These are phyloP conservation scores for Asterella californica DNA, from an alignment of 225 moss, liverwort and hornwort species.

Conservation along the genomic window DNA sequence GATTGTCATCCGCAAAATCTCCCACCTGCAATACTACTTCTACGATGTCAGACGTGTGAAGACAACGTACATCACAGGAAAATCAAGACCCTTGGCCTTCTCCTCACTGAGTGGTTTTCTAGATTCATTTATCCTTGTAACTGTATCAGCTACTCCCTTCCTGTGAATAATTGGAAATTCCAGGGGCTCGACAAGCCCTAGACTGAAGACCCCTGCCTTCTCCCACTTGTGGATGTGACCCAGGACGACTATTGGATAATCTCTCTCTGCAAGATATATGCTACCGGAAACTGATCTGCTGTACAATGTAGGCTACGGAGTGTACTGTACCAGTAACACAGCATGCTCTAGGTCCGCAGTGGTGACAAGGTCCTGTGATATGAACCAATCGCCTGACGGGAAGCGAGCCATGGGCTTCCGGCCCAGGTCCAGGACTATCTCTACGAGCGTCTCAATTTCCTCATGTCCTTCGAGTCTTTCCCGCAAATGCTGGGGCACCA, in stretches of 20 bases:
- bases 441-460: constrained; percentile 70
- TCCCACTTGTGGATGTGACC: neutral
- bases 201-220: neutral
- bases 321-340: constrained; percentile 64
- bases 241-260: neutral
- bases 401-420: constrained; percentile 87
- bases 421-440: constrained; percentile 88
- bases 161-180: neutral
- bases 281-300: neutral
- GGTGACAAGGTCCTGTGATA: constrained; percentile 68
- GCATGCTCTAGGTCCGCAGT: constrained; percentile 73
- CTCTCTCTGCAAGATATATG: neutral
- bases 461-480: constrained; percentile 54
- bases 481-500: constrained; percentile 78
- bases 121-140: too few relatives aligned
- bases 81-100: neutral
- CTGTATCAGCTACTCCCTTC: neutral
- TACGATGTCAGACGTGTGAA: neutral
- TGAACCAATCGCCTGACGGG: constrained; percentile 84
- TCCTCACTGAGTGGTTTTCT: neutral
- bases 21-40: constrained; percentile 51
- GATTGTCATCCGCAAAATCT: constrained; percentile 90
- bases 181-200: neutral
- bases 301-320: neutral
- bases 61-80: too few relatives aligned